phyloP scores from a whole-genome alignment of 1,139 yeast genomes.

The Candida tetrigidarum region DNA sequence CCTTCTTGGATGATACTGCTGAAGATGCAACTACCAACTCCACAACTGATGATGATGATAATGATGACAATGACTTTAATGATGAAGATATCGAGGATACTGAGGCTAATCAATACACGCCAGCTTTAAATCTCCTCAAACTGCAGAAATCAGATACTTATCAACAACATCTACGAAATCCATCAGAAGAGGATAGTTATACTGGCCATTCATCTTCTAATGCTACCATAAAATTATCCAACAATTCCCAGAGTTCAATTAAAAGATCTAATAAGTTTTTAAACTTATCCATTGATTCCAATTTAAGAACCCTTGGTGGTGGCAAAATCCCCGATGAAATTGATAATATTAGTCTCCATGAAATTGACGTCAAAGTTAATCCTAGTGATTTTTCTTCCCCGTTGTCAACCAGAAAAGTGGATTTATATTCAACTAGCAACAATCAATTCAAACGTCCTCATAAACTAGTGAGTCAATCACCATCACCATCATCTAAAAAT shows the following conservation, averaged over 20 bases:
- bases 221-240: slow-evolving; percentile 12
- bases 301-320: slow-evolving; percentile 15
- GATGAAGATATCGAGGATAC: slow-evolving; percentile 12
- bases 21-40: slow-evolving; percentile 13
- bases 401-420: slow-evolving; percentile 8
- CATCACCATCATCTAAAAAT: slow-evolving; percentile 40
- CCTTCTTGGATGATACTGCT: slow-evolving; percentile 21
- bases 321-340: slow-evolving; percentile 18
- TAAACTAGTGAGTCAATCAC: slow-evolving; percentile 49
- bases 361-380: slow-evolving; percentile 25
- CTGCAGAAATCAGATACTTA: slow-evolving; percentile 1
- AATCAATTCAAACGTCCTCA: slow-evolving; percentile 54
- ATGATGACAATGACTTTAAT: slow-evolving; percentile 12
- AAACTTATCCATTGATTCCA: slow-evolving; percentile 47
- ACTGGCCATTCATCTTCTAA: slow-evolving; percentile 9
- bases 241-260: slow-evolving; percentile 30
- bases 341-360: slow-evolving; percentile 34
- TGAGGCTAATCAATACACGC: slow-evolving; percentile 9
- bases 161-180: slow-evolving; percentile 17
- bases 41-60: slow-evolving; percentile 28
- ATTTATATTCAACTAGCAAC: slow-evolving; percentile 9
- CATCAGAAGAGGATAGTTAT: slow-evolving; percentile 13
- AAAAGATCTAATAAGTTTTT: slow-evolving; percentile 52
- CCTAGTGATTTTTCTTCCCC: slow-evolving; percentile 22
- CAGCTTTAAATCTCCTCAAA: slow-evolving; percentile 7